A percentile compares a stretch with the other conserved stretches of the same genome.
These are phyloP conservation scores for Entomophthora muscae DNA, from an alignment of 371 early-diverging fungal genomes.

Conservation along the genomic window DNA sequence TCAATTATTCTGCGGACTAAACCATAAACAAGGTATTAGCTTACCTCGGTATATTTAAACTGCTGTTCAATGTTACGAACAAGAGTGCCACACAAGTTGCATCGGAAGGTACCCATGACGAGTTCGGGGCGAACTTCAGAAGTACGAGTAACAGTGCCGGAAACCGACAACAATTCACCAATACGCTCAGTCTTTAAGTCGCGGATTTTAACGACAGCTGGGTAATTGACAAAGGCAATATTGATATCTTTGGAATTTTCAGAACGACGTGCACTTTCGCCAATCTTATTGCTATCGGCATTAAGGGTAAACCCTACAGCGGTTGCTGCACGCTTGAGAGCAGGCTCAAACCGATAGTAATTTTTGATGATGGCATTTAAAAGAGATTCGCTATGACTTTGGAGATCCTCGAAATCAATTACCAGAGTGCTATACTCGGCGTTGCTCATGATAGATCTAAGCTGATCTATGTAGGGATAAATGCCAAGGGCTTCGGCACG, in stretches of 20 bases:
- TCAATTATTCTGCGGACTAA: too few relatives aligned
- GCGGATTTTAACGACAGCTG: conserved; percentile 42
- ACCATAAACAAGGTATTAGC: too few relatives aligned
- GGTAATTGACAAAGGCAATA: neutral
- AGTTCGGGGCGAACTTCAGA: conserved; percentile 98
- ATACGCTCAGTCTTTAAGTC: conserved; percentile 74
- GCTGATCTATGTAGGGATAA: neutral
- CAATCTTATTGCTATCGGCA: neutral
- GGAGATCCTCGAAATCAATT: neutral
- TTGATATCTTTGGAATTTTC: neutral
- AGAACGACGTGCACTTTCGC: neutral
- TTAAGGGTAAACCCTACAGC: neutral
- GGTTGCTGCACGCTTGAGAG: neutral
- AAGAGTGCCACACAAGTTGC: conserved; percentile 74
- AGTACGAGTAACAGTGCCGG: conserved; percentile 96
- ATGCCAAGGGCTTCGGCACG: neutral
- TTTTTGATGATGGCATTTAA: neutral
- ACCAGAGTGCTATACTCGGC: neutral
- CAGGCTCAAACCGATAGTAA: conserved; percentile 5
- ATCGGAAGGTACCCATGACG: conserved; percentile 79
- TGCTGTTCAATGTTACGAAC: conserved; percentile 84
- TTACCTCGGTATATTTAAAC: conserved; percentile 89
- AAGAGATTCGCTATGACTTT: neutral
- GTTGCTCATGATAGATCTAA: neutral
- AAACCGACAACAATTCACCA: conserved; percentile 74